A percentile compares a stretch with the other conserved stretches of the same genome.
Evolutionary conservation across 768 basidiomycete species (phyloP).

Genomic region (Boletus subcaerulescens): DNA sequence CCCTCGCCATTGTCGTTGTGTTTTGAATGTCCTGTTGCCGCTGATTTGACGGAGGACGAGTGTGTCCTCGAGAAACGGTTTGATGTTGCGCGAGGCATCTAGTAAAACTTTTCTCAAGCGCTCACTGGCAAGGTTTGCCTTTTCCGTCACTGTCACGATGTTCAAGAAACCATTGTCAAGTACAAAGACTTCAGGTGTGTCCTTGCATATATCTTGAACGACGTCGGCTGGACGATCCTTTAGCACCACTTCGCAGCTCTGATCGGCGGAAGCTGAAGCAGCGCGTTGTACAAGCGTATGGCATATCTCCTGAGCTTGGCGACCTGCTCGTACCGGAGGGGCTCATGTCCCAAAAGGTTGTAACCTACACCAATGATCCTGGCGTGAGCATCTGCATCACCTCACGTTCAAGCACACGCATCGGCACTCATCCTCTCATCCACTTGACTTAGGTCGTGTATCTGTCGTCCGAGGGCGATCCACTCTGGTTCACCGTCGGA

Average conservation of each 20-base stretch:
- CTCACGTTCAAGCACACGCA: background rate
- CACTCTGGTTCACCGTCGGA: conserved; percentile 76
- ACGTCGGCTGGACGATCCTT: background rate
- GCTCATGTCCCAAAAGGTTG: conserved; percentile 64
- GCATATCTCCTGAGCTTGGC: conserved; percentile 52
- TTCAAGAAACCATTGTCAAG: conserved; percentile 76
- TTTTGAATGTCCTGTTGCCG: conserved; percentile 27
- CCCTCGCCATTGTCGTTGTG: conserved; percentile 41
- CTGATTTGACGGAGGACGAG: conserved; percentile 53
- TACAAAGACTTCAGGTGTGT: conserved; percentile 60
- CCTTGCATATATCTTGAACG: background rate
- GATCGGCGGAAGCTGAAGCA: conserved; percentile 72
- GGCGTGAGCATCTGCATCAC: conserved; percentile 43
- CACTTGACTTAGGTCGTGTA: conserved; percentile 52
- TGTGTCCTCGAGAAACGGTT: conserved; percentile 71
- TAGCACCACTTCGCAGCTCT: conserved; percentile 67
- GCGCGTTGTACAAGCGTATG: conserved; percentile 48
- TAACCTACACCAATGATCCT: conserved; percentile 58
- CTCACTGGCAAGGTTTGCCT: conserved; percentile 9
- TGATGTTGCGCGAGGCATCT: conserved; percentile 75
- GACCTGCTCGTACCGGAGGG: conserved; percentile 75
- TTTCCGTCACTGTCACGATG: conserved; percentile 39
- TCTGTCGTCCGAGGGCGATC: conserved; percentile 61
- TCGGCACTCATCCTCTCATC: background rate
- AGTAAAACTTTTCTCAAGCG: background rate